Evolutionary conservation across 768 basidiomycete species (phyloP).

Genomic region (Chalciporus chontae): DNA sequence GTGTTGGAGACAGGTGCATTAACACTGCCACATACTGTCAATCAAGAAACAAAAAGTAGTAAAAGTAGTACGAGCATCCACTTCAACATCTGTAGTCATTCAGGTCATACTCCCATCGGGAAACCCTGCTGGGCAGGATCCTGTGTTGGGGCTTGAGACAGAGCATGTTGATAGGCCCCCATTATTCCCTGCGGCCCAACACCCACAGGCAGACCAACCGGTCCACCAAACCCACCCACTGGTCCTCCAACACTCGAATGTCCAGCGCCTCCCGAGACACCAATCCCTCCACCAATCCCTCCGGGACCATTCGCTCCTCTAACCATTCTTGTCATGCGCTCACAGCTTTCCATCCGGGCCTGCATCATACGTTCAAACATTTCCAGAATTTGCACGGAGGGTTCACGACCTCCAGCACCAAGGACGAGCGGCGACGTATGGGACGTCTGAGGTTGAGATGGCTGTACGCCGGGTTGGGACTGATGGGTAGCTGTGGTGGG

Average conservation of each 20-base stretch:
- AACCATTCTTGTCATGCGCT: constrained; percentile 58
- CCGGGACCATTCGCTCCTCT: constrained; percentile 28
- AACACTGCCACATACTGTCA: constrained; percentile 8
- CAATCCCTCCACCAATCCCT: constrained; percentile 5
- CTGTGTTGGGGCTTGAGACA: constrained; percentile 7
- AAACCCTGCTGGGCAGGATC: constrained; percentile 20
- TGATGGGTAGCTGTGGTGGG: constrained; percentile 12
- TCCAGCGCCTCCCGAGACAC: constrained; percentile 8
- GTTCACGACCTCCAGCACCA: constrained; percentile 33
- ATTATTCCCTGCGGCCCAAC: constrained; percentile 21
- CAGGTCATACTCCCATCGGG: constrained; percentile 11
- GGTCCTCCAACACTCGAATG: constrained; percentile 27
- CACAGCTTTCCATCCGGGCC: constrained; percentile 72
- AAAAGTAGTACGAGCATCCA: too few relatives aligned
- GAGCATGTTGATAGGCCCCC: constrained; percentile 12
- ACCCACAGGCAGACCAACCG: constrained; percentile 20
- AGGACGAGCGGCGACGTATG: constrained; percentile 25
- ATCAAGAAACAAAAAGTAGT: neutral
- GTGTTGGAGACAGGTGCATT: neutral
- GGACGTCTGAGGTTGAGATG: constrained; percentile 8
- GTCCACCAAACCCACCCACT: constrained; percentile 29
- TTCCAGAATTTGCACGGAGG: constrained; percentile 53
- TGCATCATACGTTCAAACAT: constrained; percentile 73
- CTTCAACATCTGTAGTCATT: too few relatives aligned
- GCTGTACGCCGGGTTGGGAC: constrained; percentile 6